These are phyloP conservation scores for Yamadazyma trypodendri DNA, from an alignment of 1,139 yeast genomes.

Conservation along the genomic window DNA sequence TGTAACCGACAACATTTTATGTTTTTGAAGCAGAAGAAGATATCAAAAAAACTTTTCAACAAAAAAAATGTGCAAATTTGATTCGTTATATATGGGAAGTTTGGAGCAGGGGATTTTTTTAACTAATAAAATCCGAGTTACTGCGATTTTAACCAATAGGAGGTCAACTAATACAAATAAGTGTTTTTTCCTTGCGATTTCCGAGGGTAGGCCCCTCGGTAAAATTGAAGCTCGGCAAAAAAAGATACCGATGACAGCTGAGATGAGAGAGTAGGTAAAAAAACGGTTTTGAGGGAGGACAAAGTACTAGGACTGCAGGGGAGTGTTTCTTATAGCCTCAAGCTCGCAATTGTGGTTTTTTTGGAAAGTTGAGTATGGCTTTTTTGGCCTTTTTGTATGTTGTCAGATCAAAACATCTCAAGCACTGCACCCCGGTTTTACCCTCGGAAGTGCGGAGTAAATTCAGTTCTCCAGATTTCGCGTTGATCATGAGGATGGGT, in stretches of 20 bases:
- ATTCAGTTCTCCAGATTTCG: conserved; percentile 13
- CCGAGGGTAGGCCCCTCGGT: conserved; percentile 1
- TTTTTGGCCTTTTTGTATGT: neutral
- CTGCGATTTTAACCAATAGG: conserved; percentile 10
- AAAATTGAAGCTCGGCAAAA: neutral
- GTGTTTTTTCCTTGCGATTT: neutral
- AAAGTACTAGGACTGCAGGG: too few relatives aligned
- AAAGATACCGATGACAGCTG: too few relatives aligned
- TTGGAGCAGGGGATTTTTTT: conserved; percentile 2
- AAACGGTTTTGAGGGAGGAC: too few relatives aligned
- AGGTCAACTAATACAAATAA: conserved; percentile 11
- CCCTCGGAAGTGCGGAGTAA: conserved; percentile 9
- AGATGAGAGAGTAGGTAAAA: neutral
- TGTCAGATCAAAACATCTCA: neutral
- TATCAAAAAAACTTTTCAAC: conserved; percentile 6
- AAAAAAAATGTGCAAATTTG: conserved; percentile 5
- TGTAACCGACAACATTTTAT: conserved; percentile 39
- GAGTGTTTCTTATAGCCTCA: neutral
- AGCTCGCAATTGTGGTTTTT: neutral
- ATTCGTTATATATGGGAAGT: conserved; percentile 7
- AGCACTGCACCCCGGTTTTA: conserved; percentile 4
- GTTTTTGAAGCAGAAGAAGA: conserved; percentile 8
- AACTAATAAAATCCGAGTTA: neutral
- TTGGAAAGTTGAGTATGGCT: neutral
- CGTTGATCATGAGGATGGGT: conserved; percentile 4